Evolutionary conservation across 331 rosid genomes (phyloP), one percentile per base, ranked within the genome.

Genomic region (Rosa hybrid): DNA sequence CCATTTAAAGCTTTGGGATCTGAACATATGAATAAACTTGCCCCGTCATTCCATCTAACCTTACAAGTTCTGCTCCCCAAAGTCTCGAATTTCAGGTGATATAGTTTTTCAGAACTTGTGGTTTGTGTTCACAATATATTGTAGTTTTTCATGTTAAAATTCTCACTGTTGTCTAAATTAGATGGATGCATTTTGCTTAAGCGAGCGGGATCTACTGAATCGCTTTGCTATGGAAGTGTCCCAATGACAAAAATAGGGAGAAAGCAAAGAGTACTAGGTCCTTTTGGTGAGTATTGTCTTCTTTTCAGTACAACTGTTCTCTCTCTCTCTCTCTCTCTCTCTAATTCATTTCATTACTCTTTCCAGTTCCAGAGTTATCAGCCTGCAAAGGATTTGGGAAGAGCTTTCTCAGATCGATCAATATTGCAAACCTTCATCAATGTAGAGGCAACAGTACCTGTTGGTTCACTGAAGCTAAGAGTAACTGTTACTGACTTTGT

Each of bases 321-420:
- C 27, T 27, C 30, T 27, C 30, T 27, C 30, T 27, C 30, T 27
- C 1, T 27, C 30, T 27, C 30, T 27, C 30, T 27, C 30, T 27
- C 30, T 27, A 27, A 27, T 27, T 27, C 30, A 27, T 27, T 27
- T 27, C 30, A 27, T 27, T 63, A 74, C 59, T 60, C 56, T 73
- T 89, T 72, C 44, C 23, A 72, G 62, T 53, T 71, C 65, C 90
- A 95, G 97, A 91, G 97, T 85, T 90, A 90, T 84, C 94, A 89
- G 80, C 87, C 92, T n/a, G 98, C 98, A 5, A 89, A 86, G 84
- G 98, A 95, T 82, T 86, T 95, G 76, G 93, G 97, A 69, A 89
- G 90, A 93, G 98, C 97, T 88, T 95, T 90, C 84, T 87, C 99
- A 12, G 97, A 92, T 75, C 87, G 91, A 70, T 81, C 89, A 38